Base-by-base conservation (phyloP, 306 rosid genomes). In the Medicago arabica region DNA sequence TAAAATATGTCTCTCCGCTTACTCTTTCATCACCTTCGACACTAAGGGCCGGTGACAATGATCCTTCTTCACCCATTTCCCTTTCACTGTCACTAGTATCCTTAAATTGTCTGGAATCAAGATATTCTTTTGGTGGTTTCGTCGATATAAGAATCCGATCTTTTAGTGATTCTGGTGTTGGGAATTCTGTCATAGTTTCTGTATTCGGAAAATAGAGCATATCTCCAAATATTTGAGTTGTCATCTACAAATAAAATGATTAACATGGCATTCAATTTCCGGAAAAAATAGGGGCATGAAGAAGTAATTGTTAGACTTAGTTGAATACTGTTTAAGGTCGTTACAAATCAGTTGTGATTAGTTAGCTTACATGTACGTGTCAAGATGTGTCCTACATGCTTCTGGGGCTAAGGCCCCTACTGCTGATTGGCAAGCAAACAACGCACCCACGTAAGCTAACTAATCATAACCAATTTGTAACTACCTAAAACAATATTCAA, bases 141-240 rank as follows among this genome's bases (percentile, higher is more conserved):
- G 98, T 95, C 4, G 98, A 95, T 66, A 95, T 89, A 7, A 92
- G 81, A 46, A 95, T 72, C 60, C 89, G 88, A 77, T 76, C 62
- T 87, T 87, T 90, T 78, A 95, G 51, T 6, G 87, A 86, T 71
- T 95, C 98, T 28, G 97, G 97, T 36, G 98, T 82, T 8, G 95
- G 96, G 77, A 95, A 95, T 81, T 92, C 96, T 65, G 58, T 73
- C 74, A 85, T 55, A 83, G 49, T 44, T 18, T 84, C 96, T 69
- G 74, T 63, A 38, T 81, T 68, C 40, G 97, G 98, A 77, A 82
- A 87, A 78, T 86, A 85, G 58, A 95, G 83, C 81, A 82, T 75
- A 28, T 92, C 97, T 81, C 96, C 97, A 72, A 95, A 90, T 76
- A 81, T 59, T 82, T 83, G 81, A 57, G 82, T 78, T 43, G 86